Conservation (phyloP, 1,284 basidiomycete species). For the Puccinia hordei region DNA sequence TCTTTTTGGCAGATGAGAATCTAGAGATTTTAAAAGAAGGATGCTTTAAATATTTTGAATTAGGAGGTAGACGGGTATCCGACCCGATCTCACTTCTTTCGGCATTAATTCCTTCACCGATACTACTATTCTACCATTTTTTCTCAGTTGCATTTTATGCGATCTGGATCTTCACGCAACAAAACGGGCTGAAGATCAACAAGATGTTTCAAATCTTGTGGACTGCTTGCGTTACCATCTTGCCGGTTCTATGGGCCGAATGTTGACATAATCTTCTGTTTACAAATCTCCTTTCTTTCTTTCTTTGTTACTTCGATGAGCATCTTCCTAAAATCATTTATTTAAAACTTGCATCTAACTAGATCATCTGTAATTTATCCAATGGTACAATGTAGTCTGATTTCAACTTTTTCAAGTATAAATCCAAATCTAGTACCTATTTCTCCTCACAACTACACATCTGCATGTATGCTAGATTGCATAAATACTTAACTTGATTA, state of each 20-base stretch:
- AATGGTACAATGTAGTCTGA: no score
- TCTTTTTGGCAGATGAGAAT: slow-evolving; percentile 64
- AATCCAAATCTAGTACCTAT: no score
- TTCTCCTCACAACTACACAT: no score
- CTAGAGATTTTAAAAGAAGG: slow-evolving; percentile 84
- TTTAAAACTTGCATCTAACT: no score
- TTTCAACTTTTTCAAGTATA: no score
- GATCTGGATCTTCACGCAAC: slow-evolving; percentile 70
- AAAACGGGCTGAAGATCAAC: slow-evolving; percentile 61
- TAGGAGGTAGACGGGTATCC: slow-evolving; percentile 81
- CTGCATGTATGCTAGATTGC: no score
- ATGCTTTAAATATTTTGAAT: slow-evolving; percentile 97
- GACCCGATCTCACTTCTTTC: slow-evolving; percentile 86
- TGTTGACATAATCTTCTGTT: neutral
- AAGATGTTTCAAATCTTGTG: slow-evolving; percentile 64
- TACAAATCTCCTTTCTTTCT: no score
- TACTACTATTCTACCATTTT: slow-evolving; percentile 84
- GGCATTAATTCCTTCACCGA: slow-evolving; percentile 72
- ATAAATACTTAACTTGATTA: no score
- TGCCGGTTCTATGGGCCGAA: slow-evolving; percentile 84
- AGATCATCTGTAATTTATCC: no score
- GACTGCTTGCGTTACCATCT: slow-evolving; percentile 80
- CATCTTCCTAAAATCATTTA: no score
- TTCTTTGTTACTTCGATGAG: no score
- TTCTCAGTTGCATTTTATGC: slow-evolving; percentile 92